Evolutionary conservation across 805 yeast species (phyloP).

Genomic region (Debaryomyces prosopidis): DNA sequence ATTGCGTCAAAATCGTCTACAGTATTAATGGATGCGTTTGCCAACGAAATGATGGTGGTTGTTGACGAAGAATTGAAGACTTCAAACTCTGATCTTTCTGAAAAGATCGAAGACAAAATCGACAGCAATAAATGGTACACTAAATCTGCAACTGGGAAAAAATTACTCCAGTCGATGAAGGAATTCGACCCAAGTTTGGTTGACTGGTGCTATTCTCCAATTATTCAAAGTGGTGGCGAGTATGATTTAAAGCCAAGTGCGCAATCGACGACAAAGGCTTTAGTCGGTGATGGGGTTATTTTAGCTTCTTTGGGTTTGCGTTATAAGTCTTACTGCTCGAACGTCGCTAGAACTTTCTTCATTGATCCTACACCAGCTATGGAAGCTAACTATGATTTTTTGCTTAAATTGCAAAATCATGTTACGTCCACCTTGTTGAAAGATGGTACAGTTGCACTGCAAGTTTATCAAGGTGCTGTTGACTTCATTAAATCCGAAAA

Average conservation of each 20-base stretch:
- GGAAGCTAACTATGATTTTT: constrained; percentile 76
- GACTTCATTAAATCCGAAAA: constrained; percentile 54
- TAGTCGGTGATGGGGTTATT: constrained; percentile 73
- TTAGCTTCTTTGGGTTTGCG: constrained; percentile 82
- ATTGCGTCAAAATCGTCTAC: constrained; percentile 77
- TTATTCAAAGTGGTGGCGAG: constrained; percentile 83
- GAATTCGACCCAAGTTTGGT: constrained; percentile 75
- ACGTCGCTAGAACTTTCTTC: constrained; percentile 81
- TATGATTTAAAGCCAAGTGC: constrained; percentile 86
- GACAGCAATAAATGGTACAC: constrained; percentile 71
- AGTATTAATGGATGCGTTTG: constrained; percentile 76
- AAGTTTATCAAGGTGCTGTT: constrained; percentile 65
- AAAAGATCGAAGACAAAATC: constrained; percentile 75
- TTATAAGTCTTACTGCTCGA: constrained; percentile 86
- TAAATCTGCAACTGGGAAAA: constrained; percentile 50
- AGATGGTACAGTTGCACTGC: constrained; percentile 67
- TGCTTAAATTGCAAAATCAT: constrained; percentile 67
- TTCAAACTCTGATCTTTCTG: constrained; percentile 70
- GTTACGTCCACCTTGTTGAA: constrained; percentile 56
- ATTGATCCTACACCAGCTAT: constrained; percentile 84
- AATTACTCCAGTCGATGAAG: constrained; percentile 45
- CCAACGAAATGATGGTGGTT: constrained; percentile 82
- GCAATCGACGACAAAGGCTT: constrained; percentile 62
- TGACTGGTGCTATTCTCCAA: constrained; percentile 95
- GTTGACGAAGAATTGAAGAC: constrained; percentile 85